phyloP scores from a whole-genome alignment of 1,139 yeast species.

The Hansenula sp. region DNA sequence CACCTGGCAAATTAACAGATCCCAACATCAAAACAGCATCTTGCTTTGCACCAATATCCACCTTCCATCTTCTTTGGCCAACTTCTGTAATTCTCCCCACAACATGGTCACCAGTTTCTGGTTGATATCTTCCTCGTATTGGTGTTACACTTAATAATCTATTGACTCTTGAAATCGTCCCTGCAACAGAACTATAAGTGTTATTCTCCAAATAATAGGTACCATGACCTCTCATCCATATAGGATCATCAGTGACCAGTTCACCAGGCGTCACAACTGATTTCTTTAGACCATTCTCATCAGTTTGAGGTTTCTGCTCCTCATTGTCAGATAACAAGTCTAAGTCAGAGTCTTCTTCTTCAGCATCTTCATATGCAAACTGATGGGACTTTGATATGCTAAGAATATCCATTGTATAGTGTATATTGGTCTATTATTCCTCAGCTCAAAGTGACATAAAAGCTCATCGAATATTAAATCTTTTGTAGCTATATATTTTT shows the following conservation, averaged over 20 bases:
- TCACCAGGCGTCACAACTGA: slow-evolving; percentile 93
- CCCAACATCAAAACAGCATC: slow-evolving; percentile 93
- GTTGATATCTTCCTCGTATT: slow-evolving; percentile 78
- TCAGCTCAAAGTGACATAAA: background rate
- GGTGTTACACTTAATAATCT: slow-evolving; percentile 84
- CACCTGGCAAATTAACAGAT: slow-evolving; percentile 96
- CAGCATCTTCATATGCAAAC: slow-evolving; percentile 10
- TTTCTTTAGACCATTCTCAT: slow-evolving; percentile 22
- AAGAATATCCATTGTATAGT: slow-evolving; percentile 14
- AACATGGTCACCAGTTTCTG: slow-evolving; percentile 96
- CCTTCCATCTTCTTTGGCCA: slow-evolving; percentile 93
- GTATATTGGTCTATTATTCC: background rate
- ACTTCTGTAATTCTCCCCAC: slow-evolving; percentile 95
- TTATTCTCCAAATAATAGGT: slow-evolving; percentile 69
- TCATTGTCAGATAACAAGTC: slow-evolving; percentile 14
- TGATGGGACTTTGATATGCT: slow-evolving; percentile 17
- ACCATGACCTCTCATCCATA: slow-evolving; percentile 99
- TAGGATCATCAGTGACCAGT: slow-evolving; percentile 87
- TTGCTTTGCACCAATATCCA: slow-evolving; percentile 90
- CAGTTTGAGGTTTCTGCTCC: slow-evolving; percentile 3
- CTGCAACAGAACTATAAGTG: slow-evolving; percentile 92
- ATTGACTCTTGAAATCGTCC: slow-evolving; percentile 82
- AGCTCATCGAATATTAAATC: background rate
- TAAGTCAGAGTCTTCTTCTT: slow-evolving; percentile 14
- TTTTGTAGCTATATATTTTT: background rate